phyloP scores from a whole-genome alignment of 2,329 filamentous ascomycete genomes.

The Talaromyces albobiverticillius region DNA sequence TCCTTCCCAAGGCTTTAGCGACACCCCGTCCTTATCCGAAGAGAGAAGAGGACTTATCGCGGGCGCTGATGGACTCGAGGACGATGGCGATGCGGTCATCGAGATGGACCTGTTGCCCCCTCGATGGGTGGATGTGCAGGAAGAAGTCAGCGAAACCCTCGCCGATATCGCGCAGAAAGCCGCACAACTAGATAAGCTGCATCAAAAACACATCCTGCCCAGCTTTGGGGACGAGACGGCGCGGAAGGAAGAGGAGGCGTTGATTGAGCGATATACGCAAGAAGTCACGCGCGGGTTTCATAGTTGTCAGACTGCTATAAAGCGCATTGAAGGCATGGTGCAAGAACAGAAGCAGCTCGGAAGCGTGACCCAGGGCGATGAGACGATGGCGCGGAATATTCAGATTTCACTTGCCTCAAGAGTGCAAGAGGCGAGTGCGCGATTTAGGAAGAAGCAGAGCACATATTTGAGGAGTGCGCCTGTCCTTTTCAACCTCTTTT shows the following conservation, averaged over 20 bases:
- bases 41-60: conserved; percentile 83
- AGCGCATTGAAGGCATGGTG: conserved; percentile 84
- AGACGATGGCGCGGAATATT: conserved; percentile 94
- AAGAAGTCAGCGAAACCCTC: conserved; percentile 84
- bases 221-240: conserved; percentile 95
- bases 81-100: conserved; percentile 91
- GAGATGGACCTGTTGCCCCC: conserved; percentile 97
- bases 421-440: conserved; percentile 87
- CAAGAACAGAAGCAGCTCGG: conserved; percentile 70
- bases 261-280: conserved; percentile 89
- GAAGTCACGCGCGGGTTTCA: conserved; percentile 87
- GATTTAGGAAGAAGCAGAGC: conserved; percentile 96
- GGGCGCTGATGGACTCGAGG: conserved; percentile 61
- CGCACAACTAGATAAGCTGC: conserved; percentile 81
- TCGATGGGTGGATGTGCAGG: conserved; percentile 91
- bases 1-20: conserved; percentile 59
- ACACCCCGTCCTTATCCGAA: conserved; percentile 58
- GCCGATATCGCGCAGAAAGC: conserved; percentile 78
- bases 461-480: conserved; percentile 84
- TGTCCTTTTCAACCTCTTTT: background rate
- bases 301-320: conserved; percentile 82
- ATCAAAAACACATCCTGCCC: conserved; percentile 94
- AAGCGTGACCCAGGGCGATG: conserved; percentile 75
- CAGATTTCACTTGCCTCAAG: conserved; percentile 84
- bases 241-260: conserved; percentile 78